Evolutionary conservation across 2,329 filamentous ascomycete genomes (phyloP), one percentile per base, ranked within the genome.

Genomic region (Phoma sp.): DNA sequence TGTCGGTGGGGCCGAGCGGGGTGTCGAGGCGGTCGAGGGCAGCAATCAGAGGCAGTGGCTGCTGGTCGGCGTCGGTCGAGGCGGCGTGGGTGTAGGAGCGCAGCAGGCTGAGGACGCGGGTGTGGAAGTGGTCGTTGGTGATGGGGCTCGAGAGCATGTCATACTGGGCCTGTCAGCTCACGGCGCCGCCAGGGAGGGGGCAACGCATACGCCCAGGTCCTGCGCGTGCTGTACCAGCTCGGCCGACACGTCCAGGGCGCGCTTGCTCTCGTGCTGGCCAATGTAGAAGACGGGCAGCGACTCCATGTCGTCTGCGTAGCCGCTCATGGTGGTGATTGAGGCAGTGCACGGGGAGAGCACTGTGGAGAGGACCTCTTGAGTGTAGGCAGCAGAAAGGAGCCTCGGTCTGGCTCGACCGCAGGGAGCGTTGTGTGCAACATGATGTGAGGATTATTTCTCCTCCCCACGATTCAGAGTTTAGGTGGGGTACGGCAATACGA

Each of bases 1-100:
- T 83, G 12, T 85, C 82, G 52, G 83, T 84, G 5, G 90, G 90
- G 42, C 86, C 86, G 48, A 95, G 78, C 17, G 83, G 85, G 0
- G 92, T 93, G 71, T 97, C 93, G 57, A 90, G 84, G 10, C 92
- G 88, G 1, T 88, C 90, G 60, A 99, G 78, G 34, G 92, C 87
- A 10, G 80, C 73, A 37, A 84, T 74, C 23, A 81, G 66, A 21
- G 81, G 80, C 17, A 77, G 66, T 7, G 79, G 77, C 32, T 76
- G 67, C 12, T 71, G 53, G 12, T 71, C 66, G 39, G 82, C 76
- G 17, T 84, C 68, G 42, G 81, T 76, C 21, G 84, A 68, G 12
- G 78, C 69, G 4, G 78, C 69, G 30, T 72, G 65, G 10, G 84
- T 74, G 68, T 90, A 85, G 37, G 78, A 74, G 36, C 83, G 80